phyloP scores from a whole-genome alignment of 2,329 filamentous ascomycete species.

The Ceratocystis huliohia region DNA sequence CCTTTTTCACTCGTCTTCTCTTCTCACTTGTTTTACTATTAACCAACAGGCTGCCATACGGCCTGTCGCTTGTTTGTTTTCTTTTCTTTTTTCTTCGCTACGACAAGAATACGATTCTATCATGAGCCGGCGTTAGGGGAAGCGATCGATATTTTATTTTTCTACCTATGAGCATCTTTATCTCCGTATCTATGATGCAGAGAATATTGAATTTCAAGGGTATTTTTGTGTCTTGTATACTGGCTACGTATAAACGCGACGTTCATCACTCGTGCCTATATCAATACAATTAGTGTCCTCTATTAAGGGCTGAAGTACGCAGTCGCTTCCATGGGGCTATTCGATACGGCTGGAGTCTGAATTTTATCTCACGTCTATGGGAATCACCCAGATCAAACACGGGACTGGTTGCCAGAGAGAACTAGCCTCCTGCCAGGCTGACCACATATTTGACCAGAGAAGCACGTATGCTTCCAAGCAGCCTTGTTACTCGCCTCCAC shows the following conservation, averaged over 20 bases:
- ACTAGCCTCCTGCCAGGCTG: too few species aligned
- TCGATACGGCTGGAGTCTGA: too few species aligned
- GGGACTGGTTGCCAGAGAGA: too few species aligned
- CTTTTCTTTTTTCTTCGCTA: not conserved
- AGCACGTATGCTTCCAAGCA: too few species aligned
- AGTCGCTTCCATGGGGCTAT: too few species aligned
- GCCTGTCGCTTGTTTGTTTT: not conserved
- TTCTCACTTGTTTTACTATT: conserved; percentile 7
- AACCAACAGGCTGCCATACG: not conserved
- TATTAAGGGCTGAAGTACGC: not conserved
- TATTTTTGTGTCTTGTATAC: not conserved
- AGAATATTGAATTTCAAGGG: not conserved
- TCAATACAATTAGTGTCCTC: not conserved
- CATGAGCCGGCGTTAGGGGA: not conserved
- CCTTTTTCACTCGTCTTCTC: conserved; percentile 5
- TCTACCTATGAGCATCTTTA: not conserved
- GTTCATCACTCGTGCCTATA: not conserved
- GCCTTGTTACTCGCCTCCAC: too few species aligned
- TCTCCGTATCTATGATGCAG: not conserved
- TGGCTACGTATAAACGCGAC: not conserved
- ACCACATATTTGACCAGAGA: too few species aligned
- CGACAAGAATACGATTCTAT: conserved; percentile 2
- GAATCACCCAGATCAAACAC: too few species aligned
- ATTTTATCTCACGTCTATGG: too few species aligned
- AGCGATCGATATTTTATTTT: not conserved